Base-by-base conservation (phyloP, 108 stramenopile species). In the Skeletonema grethae region DNA sequence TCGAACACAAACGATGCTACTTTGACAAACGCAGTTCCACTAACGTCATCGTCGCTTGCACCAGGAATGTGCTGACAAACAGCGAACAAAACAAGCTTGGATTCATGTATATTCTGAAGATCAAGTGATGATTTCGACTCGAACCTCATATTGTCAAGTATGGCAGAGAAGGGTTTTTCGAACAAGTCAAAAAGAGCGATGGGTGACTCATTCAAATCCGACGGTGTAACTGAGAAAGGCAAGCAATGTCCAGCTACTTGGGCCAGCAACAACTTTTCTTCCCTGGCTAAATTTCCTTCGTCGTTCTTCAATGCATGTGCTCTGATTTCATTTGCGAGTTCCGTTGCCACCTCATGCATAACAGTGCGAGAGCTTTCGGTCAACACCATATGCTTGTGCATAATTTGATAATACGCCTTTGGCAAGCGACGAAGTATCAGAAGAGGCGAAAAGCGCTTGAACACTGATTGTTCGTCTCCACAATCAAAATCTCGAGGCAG, bases 211-310 rank as follows among this genome's bases (percentile, higher is more conserved):
- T 67, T 67, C 39, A 57, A 5, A 39, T 57, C 57, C 38, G 36
- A 16, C 38, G 36, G 22, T 11, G 36, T 28, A n/a, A 11, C 45
- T 0, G 75, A 55, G 9, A 76, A 39, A 32, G 67, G 75, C 29
- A 76, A 57, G 56, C 68, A 69, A 68, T 76, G 75, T 34, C 75
- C 75, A 34, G 67, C 62, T n/a, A 69, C 29, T 53, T 76, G 68
- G 41, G 75, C 75, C 13, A 69, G n/a, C 8, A 76, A 35, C n/a
- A 36, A 25, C 34, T 60, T 76, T n/a, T 76, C 55, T 61, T 76
- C 75, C 35, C 10, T 69, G 9, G 61, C 62, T 5, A 76, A 15
- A 63, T 57, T 60, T 56, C 68, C 63, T 31, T 63, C 50, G 13
- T 69, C 67, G 34, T 76, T 56, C 28, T 36, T 57, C 34, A 57